phyloP scores from a whole-genome alignment of 164 flowering plant genomes.

The Echeveria elegans region DNA sequence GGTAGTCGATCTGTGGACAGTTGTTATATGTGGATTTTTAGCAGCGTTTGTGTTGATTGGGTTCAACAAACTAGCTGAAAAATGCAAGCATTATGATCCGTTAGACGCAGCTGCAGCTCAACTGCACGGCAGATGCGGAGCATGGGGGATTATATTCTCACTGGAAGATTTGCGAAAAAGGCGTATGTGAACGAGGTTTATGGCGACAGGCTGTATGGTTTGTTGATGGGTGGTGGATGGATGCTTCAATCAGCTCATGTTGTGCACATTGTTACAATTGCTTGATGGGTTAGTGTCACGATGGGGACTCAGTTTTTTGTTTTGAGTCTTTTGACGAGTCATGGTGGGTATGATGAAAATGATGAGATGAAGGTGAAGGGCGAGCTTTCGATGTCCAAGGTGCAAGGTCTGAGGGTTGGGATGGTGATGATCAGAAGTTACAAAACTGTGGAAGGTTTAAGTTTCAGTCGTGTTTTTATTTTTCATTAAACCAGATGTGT shows the following conservation, averaged over 20 bases:
- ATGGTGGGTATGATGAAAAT: conserved; percentile 20
- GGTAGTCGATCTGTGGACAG: conserved; percentile 20
- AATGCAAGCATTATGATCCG: conserved; percentile 13
- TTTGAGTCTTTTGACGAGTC: conserved; percentile 27
- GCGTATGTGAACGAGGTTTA: conserved; percentile 25
- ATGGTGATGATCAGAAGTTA: neutral
- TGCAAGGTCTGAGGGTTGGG: neutral
- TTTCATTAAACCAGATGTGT: neutral
- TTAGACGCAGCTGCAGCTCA: conserved; percentile 20
- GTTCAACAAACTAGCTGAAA: conserved; percentile 15
- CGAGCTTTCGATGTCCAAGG: neutral
- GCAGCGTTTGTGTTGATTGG: conserved; percentile 14
- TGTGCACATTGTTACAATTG: conserved; percentile 25
- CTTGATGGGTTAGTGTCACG: conserved; percentile 27
- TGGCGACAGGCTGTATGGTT: conserved; percentile 24
- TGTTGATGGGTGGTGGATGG: conserved; percentile 30
- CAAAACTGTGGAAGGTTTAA: neutral
- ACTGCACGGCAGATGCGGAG: conserved; percentile 36
- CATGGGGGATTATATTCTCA: conserved; percentile 32
- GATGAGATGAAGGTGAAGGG: conserved; percentile 11
- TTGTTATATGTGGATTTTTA: conserved; percentile 13
- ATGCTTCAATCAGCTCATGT: conserved; percentile 24
- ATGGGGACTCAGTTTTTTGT: conserved; percentile 26
- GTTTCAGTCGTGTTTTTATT: neutral
- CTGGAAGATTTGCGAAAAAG: conserved; percentile 22